Conservation (phyloP, 1,284 basidiomycete species). For the Ceratobasidium theobromae region DNA sequence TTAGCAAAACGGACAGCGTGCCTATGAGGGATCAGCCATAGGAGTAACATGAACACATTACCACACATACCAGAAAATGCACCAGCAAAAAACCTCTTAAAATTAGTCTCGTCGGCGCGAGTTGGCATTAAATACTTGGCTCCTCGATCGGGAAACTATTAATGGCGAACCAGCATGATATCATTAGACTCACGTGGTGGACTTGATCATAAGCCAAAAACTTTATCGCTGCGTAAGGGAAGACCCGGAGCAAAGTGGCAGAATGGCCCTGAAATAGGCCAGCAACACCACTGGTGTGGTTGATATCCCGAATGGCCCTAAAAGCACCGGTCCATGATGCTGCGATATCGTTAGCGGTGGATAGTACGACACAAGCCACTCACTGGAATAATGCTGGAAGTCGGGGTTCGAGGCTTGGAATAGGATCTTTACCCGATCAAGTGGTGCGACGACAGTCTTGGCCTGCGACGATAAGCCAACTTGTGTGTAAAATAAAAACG, state of each 20-base stretch:
- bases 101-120: constrained; percentile 72
- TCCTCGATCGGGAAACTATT: constrained; percentile 44
- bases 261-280: constrained; percentile 91
- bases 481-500: constrained; percentile 6
- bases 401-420: constrained; percentile 98
- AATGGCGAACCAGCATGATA: constrained; percentile 9
- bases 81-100: constrained; percentile 85
- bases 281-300: constrained; percentile 65
- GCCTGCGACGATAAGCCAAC: constrained; percentile 56
- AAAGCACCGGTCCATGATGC: constrained; percentile 86
- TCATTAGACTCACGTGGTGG: constrained; percentile 59
- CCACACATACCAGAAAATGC: constrained; percentile 74
- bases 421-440: constrained; percentile 98
- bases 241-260: constrained; percentile 54
- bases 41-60: background rate
- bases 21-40: constrained; percentile 50
- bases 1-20: constrained; percentile 84
- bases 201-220: constrained; percentile 96
- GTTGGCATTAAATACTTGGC: constrained; percentile 76
- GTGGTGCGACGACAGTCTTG: constrained; percentile 94
- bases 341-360: constrained; percentile 40
- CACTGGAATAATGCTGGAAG: constrained; percentile 90
- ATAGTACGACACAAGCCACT: constrained; percentile 30
- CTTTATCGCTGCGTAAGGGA: constrained; percentile 97
- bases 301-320: constrained; percentile 80